Evolutionary conservation across 1,284 basidiomycete genomes (phyloP).

Genomic region (Tilletia indica): DNA sequence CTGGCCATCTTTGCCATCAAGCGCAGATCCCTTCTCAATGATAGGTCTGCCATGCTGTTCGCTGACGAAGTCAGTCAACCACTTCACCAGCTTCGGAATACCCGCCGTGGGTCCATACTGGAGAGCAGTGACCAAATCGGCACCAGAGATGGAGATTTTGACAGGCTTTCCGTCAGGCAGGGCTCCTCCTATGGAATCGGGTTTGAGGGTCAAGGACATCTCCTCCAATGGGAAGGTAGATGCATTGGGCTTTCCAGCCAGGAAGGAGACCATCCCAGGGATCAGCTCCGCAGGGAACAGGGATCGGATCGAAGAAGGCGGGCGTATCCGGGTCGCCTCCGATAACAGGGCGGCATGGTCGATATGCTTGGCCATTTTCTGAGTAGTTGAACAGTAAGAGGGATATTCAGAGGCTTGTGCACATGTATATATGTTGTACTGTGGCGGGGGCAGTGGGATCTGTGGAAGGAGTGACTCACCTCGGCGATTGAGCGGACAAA

Average conservation of each 20-base stretch:
- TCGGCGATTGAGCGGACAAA: too few species aligned
- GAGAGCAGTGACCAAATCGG: slow-evolving; percentile 52
- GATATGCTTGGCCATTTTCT: neutral
- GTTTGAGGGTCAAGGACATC: slow-evolving; percentile 63
- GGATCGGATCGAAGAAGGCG: slow-evolving; percentile 59
- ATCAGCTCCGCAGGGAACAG: slow-evolving; percentile 74
- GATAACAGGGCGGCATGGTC: neutral
- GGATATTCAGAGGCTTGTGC: neutral
- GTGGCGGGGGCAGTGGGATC: neutral
- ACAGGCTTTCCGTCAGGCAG: slow-evolving; percentile 29
- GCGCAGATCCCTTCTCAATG: slow-evolving; percentile 20
- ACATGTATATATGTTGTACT: too few species aligned
- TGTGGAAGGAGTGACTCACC: neutral
- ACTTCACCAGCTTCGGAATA: slow-evolving; percentile 65
- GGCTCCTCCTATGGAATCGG: slow-evolving; percentile 34
- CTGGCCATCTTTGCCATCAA: slow-evolving; percentile 22
- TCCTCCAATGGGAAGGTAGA: slow-evolving; percentile 82
- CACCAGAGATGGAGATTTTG: slow-evolving; percentile 49
- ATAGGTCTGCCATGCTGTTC: slow-evolving; percentile 69
- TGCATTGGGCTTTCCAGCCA: slow-evolving; percentile 73
- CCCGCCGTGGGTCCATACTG: slow-evolving; percentile 70
- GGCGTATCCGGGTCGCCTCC: slow-evolving; percentile 11
- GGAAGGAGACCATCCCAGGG: slow-evolving; percentile 78
- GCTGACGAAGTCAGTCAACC: slow-evolving; percentile 62
- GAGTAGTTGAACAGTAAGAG: too few species aligned